Percentiles rank a stretch among this genome's conserved stretches.
Conservation (phyloP, 177 flowering plant genomes). For the Vitis hybrid region DNA sequence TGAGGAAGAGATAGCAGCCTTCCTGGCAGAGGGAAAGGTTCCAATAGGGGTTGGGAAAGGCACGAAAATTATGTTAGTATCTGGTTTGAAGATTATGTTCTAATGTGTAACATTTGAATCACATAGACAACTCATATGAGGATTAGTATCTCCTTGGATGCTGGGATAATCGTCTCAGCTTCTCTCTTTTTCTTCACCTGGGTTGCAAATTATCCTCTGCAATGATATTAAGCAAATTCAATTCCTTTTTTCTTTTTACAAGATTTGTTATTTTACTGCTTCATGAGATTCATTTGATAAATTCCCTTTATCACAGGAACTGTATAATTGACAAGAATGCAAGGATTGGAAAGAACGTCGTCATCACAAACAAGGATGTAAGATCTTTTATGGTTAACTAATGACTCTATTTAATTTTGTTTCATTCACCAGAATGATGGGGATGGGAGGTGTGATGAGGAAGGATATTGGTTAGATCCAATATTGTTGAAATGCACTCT, state of each 20-base stretch:
- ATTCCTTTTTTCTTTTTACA: neutral
- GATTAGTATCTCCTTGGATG: neutral
- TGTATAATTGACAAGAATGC: conserved; percentile 22
- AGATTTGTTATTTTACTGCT: neutral
- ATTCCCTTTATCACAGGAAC: neutral
- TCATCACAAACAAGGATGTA: conserved; percentile 15
- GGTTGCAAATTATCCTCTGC: neutral
- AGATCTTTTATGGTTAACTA: neutral
- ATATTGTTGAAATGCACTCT: too few relatives aligned
- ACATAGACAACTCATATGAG: neutral
- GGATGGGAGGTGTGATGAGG: neutral
- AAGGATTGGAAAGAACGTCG: conserved; percentile 16
- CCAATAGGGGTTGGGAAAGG: neutral
- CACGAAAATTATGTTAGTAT: neutral
- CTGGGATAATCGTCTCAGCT: neutral
- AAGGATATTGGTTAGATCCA: too few relatives aligned
- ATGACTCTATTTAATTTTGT: neutral
- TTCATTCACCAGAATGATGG: neutral
- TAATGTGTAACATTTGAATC: neutral
- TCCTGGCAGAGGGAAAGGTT: neutral
- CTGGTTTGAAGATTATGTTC: neutral
- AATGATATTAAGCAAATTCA: neutral
- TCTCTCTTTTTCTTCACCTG: too few relatives aligned
- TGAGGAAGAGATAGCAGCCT: neutral
- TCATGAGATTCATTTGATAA: neutral